Evolutionary conservation across 2,329 filamentous ascomycete genomes (phyloP).

Genomic region (Ophiocordyceps camponoti-saundersi): DNA sequence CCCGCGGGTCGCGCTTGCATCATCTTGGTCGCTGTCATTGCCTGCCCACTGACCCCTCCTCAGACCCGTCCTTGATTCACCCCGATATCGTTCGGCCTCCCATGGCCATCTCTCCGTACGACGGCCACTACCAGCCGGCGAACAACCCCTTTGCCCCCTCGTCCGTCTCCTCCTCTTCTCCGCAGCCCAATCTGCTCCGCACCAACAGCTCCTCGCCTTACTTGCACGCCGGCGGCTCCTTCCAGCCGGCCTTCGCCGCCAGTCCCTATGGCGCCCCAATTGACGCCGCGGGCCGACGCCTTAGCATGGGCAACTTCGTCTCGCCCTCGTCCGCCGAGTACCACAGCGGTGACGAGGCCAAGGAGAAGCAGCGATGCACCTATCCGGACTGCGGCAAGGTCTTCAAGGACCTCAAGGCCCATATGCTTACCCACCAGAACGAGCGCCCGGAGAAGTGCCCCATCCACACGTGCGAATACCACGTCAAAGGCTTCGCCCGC

Average conservation of each 20-base stretch:
- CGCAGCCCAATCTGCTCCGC: constrained; percentile 28
- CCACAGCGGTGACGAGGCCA: constrained; percentile 44
- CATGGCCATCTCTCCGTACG: constrained; percentile 28
- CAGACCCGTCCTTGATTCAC: constrained; percentile 41
- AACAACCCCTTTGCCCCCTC: constrained; percentile 38
- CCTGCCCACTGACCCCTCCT: constrained; percentile 17
- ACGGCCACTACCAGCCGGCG: constrained; percentile 28
- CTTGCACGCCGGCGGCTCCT: constrained; percentile 31
- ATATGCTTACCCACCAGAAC: constrained; percentile 91
- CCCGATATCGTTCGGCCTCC: constrained; percentile 31
- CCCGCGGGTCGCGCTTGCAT: not conserved
- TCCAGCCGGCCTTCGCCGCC: constrained; percentile 34
- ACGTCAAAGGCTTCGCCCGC: constrained; percentile 81
- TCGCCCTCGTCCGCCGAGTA: constrained; percentile 42
- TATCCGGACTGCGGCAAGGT: constrained; percentile 42
- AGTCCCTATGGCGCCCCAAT: constrained; percentile 33
- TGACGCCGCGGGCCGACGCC: constrained; percentile 34
- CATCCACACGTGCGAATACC: constrained; percentile 83
- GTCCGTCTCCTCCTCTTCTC: constrained; percentile 36
- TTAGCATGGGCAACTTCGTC: constrained; percentile 52
- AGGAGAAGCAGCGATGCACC: constrained; percentile 59
- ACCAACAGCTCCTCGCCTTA: constrained; percentile 50
- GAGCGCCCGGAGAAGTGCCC: constrained; percentile 94
- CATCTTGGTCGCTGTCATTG: constrained; percentile 6
- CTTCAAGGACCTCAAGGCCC: constrained; percentile 56